These are phyloP conservation scores for Boletus sp. DNA, from an alignment of 1,284 basidiomycete species.

Conservation along the genomic window DNA sequence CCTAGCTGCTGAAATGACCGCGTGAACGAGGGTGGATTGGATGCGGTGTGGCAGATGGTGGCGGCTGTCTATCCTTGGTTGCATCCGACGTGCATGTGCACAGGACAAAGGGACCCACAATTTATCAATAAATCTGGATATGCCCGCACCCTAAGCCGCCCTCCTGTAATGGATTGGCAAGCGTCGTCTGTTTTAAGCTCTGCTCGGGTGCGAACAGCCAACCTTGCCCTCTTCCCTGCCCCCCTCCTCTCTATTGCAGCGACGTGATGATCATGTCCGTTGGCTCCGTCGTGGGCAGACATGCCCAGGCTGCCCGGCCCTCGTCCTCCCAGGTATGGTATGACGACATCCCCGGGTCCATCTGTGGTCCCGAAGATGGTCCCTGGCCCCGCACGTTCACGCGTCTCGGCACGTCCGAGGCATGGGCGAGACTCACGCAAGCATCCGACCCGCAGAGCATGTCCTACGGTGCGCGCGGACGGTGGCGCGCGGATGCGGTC, in stretches of 20 bases:
- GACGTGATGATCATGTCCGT: slow-evolving; percentile 23
- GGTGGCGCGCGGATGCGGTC: slow-evolving; percentile 49
- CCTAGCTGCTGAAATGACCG: slow-evolving; percentile 27
- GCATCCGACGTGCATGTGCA: slow-evolving; percentile 26
- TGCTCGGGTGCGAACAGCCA: background rate
- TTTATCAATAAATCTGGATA: slow-evolving; percentile 26
- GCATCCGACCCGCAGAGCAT: slow-evolving; percentile 48
- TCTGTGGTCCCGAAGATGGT: slow-evolving; percentile 56
- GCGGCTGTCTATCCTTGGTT: slow-evolving; percentile 20
- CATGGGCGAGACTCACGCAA: slow-evolving; percentile 46
- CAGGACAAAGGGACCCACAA: slow-evolving; percentile 19
- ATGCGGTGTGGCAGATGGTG: slow-evolving; percentile 11
- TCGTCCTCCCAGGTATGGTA: slow-evolving; percentile 38
- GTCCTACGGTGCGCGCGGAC: slow-evolving; percentile 36
- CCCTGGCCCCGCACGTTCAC: slow-evolving; percentile 59
- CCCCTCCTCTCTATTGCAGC: slow-evolving; percentile 1
- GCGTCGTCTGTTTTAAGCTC: slow-evolving; percentile 32
- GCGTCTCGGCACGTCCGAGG: slow-evolving; percentile 42
- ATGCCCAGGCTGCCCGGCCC: slow-evolving; percentile 32
- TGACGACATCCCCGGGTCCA: slow-evolving; percentile 54
- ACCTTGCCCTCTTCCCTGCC: slow-evolving; percentile 5
- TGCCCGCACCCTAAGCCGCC: slow-evolving; percentile 19
- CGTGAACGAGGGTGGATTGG: slow-evolving; percentile 17
- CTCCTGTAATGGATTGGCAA: slow-evolving; percentile 24
- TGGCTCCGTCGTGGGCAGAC: slow-evolving; percentile 18